Evolutionary conservation across 768 basidiomycete species (phyloP), one percentile per base, ranked within the genome.

Genomic region (Rhodotorula kratochvilovae): DNA sequence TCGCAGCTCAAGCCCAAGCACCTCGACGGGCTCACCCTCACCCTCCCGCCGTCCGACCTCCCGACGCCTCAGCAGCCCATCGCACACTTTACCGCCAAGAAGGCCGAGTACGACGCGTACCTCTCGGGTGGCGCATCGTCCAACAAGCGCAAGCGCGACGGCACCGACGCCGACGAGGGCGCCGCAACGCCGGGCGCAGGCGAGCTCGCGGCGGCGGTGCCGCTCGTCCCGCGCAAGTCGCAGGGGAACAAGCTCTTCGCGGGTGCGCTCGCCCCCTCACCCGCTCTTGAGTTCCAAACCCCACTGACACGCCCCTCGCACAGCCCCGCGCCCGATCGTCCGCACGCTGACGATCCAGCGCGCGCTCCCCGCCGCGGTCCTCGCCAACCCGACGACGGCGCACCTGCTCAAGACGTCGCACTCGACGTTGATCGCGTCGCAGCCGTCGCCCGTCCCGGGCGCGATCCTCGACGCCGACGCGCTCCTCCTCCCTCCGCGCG

Each of bases 361-460:
- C 45, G 48, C 67, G 16, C 50, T 69, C 46, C 73, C 73, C 1
- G 1, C 70, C 8, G 50, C 67, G 6, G 57, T 75, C 67, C 13
- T 57, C 36, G 5, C 51, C 13, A 61, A 63, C 48, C 48, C 73
- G 27, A 62, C 66, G 42, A 29, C 66, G 42, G 46, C 66, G 35
- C 33, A 67, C 50, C 65, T 60, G 53, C 5, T 50, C 60, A 57
- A 56, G 48, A 33, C 29, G 33, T 48, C 59, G 42, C 70, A 71
- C 66, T 72, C 74, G 21, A 63, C 74, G 19, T 43, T 75, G 23
- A 75, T 75, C 68, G 46, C 46, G n/a, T 72, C 74, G 29, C 74
- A 75, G 39, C 74, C 74, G 27, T 72, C 70, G 25, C 71, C 74
- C 35, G 74, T 75, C 56, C 74, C 74, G 4, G 74, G 74, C 35